Conservation (phyloP, 129 eudicot species). For the Logfia minima region DNA sequence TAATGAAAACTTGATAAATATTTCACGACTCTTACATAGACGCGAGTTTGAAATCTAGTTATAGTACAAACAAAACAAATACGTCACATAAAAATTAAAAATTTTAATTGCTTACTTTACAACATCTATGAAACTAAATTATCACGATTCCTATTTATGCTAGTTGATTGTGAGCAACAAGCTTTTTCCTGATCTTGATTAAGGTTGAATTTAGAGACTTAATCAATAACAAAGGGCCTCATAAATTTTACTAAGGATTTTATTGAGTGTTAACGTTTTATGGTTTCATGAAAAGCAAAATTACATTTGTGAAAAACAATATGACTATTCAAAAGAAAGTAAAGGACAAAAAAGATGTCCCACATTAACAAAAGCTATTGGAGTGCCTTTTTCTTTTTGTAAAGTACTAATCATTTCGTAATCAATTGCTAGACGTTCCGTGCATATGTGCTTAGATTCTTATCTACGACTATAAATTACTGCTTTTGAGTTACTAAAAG, state of each 20-base stretch:
- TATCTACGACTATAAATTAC: no score
- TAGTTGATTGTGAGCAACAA: no score
- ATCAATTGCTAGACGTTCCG: constrained; percentile 23
- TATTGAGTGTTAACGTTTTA: neutral
- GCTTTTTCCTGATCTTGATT: neutral
- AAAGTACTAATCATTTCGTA: constrained; percentile 42
- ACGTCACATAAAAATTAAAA: no score
- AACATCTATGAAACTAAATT: no score
- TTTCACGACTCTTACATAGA: no score
- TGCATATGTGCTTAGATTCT: neutral
- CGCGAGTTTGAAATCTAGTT: no score
- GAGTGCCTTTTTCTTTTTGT: constrained; percentile 36
- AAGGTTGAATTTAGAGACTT: neutral
- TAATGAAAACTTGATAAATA: no score
- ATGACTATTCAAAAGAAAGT: constrained; percentile 20
- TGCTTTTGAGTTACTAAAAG: no score
- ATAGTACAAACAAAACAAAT: no score
- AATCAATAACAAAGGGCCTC: neutral
- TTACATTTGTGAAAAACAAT: constrained; percentile 5
- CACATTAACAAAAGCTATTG: constrained; percentile 25
- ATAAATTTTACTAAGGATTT: neutral
- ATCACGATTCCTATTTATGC: no score
- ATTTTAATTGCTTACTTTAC: no score
- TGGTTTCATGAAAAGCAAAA: neutral
- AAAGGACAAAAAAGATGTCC: constrained; percentile 30